Conservation (phyloP, 345 rosid genomes). For the Eucalyptus regnans region DNA sequence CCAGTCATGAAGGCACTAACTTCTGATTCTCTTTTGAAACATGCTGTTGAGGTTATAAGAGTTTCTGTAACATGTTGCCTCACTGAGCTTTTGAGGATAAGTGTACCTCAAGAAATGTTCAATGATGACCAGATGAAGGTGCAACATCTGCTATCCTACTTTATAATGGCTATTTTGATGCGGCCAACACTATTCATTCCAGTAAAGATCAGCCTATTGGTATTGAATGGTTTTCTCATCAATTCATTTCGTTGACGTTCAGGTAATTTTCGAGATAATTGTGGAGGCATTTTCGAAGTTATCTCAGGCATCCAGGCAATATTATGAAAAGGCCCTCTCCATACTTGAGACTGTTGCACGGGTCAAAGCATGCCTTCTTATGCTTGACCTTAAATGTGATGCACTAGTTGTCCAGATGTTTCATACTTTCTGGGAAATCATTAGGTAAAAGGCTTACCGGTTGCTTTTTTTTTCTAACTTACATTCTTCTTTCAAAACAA, state of each 20-base stretch:
- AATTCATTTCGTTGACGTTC: slow-evolving; percentile 7
- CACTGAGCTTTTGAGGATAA: slow-evolving; percentile 59
- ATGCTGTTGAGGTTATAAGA: slow-evolving; percentile 44
- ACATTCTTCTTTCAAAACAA: not conserved
- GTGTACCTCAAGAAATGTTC: slow-evolving; percentile 72
- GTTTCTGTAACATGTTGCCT: slow-evolving; percentile 58
- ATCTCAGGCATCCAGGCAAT: slow-evolving; percentile 30
- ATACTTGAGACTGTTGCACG: slow-evolving; percentile 56
- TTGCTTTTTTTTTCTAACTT: not conserved
- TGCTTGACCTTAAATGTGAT: slow-evolving; percentile 76
- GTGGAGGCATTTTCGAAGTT: slow-evolving; percentile 43
- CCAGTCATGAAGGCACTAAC: slow-evolving; percentile 50
- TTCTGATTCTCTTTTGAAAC: slow-evolving; percentile 32
- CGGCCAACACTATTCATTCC: not conserved
- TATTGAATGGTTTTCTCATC: not conserved
- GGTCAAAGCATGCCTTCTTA: slow-evolving; percentile 59
- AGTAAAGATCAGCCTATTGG: not conserved
- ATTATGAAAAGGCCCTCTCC: slow-evolving; percentile 47
- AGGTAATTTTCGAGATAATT: slow-evolving; percentile 51
- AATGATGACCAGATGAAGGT: slow-evolving; percentile 71
- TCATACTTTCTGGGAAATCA: slow-evolving; percentile 35
- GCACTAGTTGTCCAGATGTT: slow-evolving; percentile 54
- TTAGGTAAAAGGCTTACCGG: slow-evolving; percentile 26
- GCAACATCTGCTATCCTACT: not conserved
- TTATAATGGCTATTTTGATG: not conserved